phyloP scores from a whole-genome alignment of 257 asterid species.

The Solanum chiquidenum region DNA sequence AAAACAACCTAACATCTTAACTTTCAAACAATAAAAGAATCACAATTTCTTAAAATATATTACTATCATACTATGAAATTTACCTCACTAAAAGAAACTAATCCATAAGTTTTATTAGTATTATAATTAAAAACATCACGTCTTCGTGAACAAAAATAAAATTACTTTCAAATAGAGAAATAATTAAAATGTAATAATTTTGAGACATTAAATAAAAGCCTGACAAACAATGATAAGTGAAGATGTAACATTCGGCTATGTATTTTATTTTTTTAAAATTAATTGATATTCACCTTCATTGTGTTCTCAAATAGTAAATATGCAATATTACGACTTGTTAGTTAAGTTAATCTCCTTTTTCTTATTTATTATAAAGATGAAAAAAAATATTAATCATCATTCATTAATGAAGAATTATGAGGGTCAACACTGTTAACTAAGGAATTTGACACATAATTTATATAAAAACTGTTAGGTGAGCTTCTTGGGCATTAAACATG shows the following conservation, averaged over 20 bases:
- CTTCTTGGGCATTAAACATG: not conserved
- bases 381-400: too few relatives aligned
- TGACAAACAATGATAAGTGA: not conserved
- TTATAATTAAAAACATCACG: not conserved
- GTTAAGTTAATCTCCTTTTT: too few relatives aligned
- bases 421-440: too few relatives aligned
- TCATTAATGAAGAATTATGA: too few relatives aligned
- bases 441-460: too few relatives aligned
- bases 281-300: not conserved
- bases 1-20: not conserved
- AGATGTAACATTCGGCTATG: not conserved
- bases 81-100: not conserved
- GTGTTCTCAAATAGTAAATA: too few relatives aligned
- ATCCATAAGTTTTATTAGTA: too few relatives aligned
- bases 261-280: too few relatives aligned
- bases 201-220: not conserved
- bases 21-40: not conserved
- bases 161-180: not conserved
- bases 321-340: not conserved
- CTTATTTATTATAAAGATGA: too few relatives aligned
- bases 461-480: too few relatives aligned
- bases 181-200: too few relatives aligned
- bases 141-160: not conserved
- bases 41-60: not conserved
- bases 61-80: too few relatives aligned